These are phyloP conservation scores for Hanseniaspora occidentalis DNA, from an alignment of 805 yeast species.

Conservation along the genomic window DNA sequence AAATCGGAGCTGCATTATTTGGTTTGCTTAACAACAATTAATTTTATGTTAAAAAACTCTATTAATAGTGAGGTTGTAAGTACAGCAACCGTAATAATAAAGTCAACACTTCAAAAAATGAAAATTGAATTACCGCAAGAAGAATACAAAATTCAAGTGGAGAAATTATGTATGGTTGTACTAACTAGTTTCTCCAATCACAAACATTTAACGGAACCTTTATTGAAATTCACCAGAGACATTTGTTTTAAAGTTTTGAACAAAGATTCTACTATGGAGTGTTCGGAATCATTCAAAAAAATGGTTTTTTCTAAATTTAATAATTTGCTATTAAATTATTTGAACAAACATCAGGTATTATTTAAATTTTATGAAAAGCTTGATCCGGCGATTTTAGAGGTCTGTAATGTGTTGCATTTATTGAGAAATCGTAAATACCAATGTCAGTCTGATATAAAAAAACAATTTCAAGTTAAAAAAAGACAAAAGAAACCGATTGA, in stretches of 20 bases:
- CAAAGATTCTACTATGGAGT: not conserved
- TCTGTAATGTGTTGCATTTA: not conserved
- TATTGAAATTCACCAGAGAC: not conserved
- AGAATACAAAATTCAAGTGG: constrained; percentile 6
- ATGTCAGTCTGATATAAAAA: not conserved
- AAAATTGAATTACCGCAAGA: constrained; percentile 8
- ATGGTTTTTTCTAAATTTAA: constrained; percentile 1
- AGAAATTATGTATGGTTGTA: not conserved
- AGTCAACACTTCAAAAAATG: constrained; percentile 1
- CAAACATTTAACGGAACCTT: not conserved
- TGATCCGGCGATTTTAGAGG: not conserved
- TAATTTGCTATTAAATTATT: not conserved
- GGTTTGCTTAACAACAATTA: constrained; percentile 12
- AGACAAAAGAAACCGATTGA: not conserved
- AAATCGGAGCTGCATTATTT: constrained; percentile 12
- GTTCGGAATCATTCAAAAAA: not conserved
- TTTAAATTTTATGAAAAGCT: not conserved
- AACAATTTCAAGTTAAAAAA: not conserved
- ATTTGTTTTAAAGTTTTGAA: not conserved
- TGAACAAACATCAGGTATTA: not conserved
- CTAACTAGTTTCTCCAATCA: not conserved
- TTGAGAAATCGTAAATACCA: not conserved
- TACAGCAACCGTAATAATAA: not conserved
- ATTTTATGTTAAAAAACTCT: constrained; percentile 14
- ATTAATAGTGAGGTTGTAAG: constrained; percentile 5